Base-by-base conservation (phyloP, 768 basidiomycete genomes). In the Tylopilus felleus region DNA sequence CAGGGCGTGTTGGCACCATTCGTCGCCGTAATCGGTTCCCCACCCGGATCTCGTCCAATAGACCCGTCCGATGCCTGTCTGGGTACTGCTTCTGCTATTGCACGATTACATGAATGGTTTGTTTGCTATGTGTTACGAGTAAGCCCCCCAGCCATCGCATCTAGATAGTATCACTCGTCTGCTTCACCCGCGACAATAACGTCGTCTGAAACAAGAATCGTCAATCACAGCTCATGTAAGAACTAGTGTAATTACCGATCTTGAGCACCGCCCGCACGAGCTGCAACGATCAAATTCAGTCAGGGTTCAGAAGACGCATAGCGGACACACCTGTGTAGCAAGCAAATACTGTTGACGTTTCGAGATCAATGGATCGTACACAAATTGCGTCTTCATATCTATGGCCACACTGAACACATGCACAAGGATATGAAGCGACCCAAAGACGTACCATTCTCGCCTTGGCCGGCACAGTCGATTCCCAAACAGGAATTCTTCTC, bases 321-420 rank as follows among this genome's bases (percentile, higher is more conserved):
- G n/a, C 9, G 9, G 3, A 57, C 80, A 45, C 55, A 90, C 86
- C 81, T 95, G 94, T 21, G 95, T 98, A n/a, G 97, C 97, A 39
- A 99, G 77, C 54, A 99, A 75, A 74, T 93, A 97, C 67, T 98
- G 96, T 67, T 98, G 95, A 65, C 96, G 77, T 75, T 98, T 99
- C 39, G 94, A 94, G 71, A 98, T 97, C 59, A 98, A 75, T 27
- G 97, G 96, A 66, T 99, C 97, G 62, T 95, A 94, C 40, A 98
- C 95, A 64, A 93, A 92, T 69, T 98, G 96, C 66, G 86, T 80
- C 78, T 89, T 96, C 96, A 99, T 99, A 63, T 99, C 96, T 98
- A 66, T 14, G 17, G 8, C 31, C 19, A 16, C 17, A 27, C 55
- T 27, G 58, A 49, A 49, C 44, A 27, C 14, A 19, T 19, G 17